Evolutionary conservation across 2,329 filamentous ascomycete species (phyloP).

Genomic region (Fusarium temperatum): DNA sequence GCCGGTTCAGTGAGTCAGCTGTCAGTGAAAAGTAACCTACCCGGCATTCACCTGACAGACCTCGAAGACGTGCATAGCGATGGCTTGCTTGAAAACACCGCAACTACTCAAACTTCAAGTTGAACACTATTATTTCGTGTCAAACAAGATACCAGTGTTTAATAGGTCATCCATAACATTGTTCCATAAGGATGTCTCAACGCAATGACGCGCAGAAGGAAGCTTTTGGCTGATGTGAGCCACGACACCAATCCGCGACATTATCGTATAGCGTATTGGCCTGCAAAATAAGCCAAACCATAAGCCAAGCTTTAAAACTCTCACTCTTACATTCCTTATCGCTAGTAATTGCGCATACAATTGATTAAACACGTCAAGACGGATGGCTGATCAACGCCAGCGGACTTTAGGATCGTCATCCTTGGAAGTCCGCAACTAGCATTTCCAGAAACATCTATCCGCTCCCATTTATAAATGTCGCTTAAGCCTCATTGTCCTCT

Average conservation of each 20-base stretch:
- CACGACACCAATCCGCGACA: background rate
- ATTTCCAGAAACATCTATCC: too few relatives aligned
- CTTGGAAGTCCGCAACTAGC: background rate
- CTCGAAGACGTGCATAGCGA: background rate
- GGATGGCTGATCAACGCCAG: background rate
- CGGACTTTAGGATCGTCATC: background rate
- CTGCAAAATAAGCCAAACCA: background rate
- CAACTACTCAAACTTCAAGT: fast-evolving
- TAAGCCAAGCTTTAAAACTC: background rate
- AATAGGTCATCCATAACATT: fast-evolving
- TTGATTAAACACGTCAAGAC: background rate
- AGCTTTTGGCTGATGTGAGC: background rate
- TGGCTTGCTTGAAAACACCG: fast-evolving
- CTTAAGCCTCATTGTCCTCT: background rate
- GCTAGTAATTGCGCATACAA: fast-evolving
- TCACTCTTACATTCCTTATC: fast-evolving
- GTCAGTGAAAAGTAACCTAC: background rate
- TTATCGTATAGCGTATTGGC: background rate
- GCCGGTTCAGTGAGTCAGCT: background rate
- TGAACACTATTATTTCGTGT: fast-evolving
- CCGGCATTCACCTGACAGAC: background rate
- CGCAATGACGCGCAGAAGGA: background rate
- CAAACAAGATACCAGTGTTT: fast-evolving
- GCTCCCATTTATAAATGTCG: background rate
- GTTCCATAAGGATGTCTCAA: fast-evolving